Evolutionary conservation across 805 yeast species (phyloP), one percentile per base, ranked within the genome.

Genomic region (Candida rishiriensis): DNA sequence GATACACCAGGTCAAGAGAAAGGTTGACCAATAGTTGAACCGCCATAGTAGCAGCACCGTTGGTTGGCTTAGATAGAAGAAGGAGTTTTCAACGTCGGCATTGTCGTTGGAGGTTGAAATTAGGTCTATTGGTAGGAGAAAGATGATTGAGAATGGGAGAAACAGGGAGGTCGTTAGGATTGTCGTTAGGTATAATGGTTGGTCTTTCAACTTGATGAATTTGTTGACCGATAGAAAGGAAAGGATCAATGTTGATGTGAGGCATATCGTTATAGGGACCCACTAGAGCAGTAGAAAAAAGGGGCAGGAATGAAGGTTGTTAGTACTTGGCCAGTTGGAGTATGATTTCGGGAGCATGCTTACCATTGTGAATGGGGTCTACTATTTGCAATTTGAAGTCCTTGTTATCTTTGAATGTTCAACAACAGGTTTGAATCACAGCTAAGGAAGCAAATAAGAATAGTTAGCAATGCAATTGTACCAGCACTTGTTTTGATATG

Each of bases 11-110:
- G 95, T 88, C 43, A 87, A 65, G n/a, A 72, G 56, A 54, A 87
- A 88, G 0, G 95, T 85, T 10, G 77, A 65, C 96, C 96, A 88
- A 61, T 88, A 88, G 42, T 83, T 80, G 38, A 78, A 55, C 53
- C 84, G 75, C 96, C 96, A 88, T 34, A 84, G 56, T 4, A 70
- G 57, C n/a, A 79, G 65, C 5, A 84, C 70, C 10, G 71, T 69
- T 1, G 56, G 44, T 42, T 77, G 72, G 2, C 67, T 62, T 36
- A 85, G 50, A 39, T 71, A 71, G 51, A 83, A 71, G 53, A 79
- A 62, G 10, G 68, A 51, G 31, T 46, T 30, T 8, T 35, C 29
- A 17, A 47, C 39, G 13, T 59, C 51, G n/a, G 64, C 59, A 10
- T 66, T 54, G 15, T 58, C 64, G 39, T 43, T 41, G 15, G 72